Evolutionary conservation across 192 early-diverging fungal genomes (phyloP), one percentile per base, ranked within the genome.

Genomic region (Backusella parvicylindrica): DNA sequence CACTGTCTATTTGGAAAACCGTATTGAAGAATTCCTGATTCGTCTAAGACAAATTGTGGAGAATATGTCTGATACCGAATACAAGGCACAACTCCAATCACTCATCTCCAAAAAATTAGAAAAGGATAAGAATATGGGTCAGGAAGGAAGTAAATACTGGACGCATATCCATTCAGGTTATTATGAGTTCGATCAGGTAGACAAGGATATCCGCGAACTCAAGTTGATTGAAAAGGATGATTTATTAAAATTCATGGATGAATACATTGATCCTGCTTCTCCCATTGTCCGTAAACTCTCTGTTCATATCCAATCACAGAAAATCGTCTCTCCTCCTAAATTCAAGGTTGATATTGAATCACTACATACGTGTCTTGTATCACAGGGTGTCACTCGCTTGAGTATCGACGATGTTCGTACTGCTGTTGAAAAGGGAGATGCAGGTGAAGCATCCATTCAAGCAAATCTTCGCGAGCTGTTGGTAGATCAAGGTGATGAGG

Each of bases 81-180:
- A 92, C 80, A 80, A 88, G 53, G 91, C 91, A 72, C 93, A 96
- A 78, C 82, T 88, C 12, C 84, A 87, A 64, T 92, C 95, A 21
- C 77, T 95, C 40, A 92, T 90, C 16, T 86, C 87, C 33, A 88
- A 86, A 49, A 88, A 91, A 76, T 75, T 91, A 40, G 97, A 96
- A 77, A 95, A 96, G 85, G 89, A 92, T 68, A 96, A 97, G 85
- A 96, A 95, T 72, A 60, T 98, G 67, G 79, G 82, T 11, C 89
- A 95, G 68, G 95, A 96, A 78, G 84, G 90, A 18, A 84, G 86
- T 70, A 85, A 89, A 65, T 87, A 92, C 73, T 95, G 93, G 94
- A 81, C 75, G 2, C 92, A 93, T 75, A 91, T 98, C 33, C 81
- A 82, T 21, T 88, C 86, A 18, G 88, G 89, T 1, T 95, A 95